Conservation (phyloP, 2,329 filamentous ascomycete genomes). For the Helminthosporium solani region DNA sequence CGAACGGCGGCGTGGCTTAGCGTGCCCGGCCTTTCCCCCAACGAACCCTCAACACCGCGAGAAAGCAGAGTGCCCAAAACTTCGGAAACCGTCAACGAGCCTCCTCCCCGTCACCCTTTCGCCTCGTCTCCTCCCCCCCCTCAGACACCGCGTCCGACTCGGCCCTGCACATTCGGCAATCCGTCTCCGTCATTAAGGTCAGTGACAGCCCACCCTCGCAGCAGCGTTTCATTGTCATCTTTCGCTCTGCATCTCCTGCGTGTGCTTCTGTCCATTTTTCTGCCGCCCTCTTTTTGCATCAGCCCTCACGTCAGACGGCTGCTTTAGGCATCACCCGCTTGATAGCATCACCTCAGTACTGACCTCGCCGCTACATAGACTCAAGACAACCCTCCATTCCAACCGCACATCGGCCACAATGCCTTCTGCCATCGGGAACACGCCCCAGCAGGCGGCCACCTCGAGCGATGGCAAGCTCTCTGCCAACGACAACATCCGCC, state of each 20-base stretch:
- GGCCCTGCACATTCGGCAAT: constrained; percentile 20
- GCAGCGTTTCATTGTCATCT: not conserved
- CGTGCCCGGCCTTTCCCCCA: constrained; percentile 29
- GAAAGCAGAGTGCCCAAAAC: constrained; percentile 25
- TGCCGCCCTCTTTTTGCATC: constrained; percentile 15
- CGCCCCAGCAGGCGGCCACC: constrained; percentile 31
- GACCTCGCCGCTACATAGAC: constrained; percentile 2
- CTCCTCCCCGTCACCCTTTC: constrained; percentile 19
- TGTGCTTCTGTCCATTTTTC: constrained; percentile 16
- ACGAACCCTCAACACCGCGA: constrained; percentile 36
- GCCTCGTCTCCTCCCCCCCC: constrained; percentile 27
- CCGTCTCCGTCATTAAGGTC: constrained; percentile 30
- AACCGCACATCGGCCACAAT: constrained; percentile 38
- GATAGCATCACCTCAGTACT: constrained; percentile 7
- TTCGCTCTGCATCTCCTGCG: constrained; percentile 1
- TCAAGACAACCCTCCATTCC: constrained; percentile 22
- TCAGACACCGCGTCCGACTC: constrained; percentile 18
- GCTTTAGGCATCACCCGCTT: constrained; percentile 1
- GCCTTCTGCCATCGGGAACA: constrained; percentile 45
- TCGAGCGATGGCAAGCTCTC: constrained; percentile 51
- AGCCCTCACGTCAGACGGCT: constrained; percentile 29
- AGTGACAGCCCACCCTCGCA: constrained; percentile 10
- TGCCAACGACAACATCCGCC: constrained; percentile 98
- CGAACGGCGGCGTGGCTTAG: constrained; percentile 22
- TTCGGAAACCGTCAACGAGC: constrained; percentile 24